Conservation (phyloP, 176 grass and related monocot species). For the Ensete ventricosum region DNA sequence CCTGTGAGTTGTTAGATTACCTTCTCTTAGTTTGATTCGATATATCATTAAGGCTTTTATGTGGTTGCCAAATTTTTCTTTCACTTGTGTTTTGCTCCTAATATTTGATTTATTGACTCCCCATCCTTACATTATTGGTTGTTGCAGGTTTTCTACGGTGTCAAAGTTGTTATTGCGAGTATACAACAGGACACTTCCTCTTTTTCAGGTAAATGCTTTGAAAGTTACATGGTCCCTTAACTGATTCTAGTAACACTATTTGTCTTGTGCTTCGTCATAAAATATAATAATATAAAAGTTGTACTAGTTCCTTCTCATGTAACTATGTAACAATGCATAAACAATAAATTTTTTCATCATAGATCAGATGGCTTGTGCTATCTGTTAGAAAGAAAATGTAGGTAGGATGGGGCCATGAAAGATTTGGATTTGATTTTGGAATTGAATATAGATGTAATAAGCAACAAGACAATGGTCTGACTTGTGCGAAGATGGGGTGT, state of each 20-base stretch:
- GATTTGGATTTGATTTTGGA: too few relatives aligned
- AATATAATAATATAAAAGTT: neutral
- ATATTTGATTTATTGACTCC: neutral
- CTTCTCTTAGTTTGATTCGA: neutral
- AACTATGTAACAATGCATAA: too few relatives aligned
- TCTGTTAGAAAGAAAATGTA: too few relatives aligned
- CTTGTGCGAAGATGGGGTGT: too few relatives aligned
- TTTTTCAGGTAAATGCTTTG: slow-evolving; percentile 31
- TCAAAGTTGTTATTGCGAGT: slow-evolving; percentile 40
- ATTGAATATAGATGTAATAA: too few relatives aligned
- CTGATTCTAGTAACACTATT: neutral
- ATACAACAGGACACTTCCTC: slow-evolving; percentile 31
- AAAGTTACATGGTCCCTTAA: neutral
- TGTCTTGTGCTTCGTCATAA: neutral
- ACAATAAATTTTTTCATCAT: too few relatives aligned
- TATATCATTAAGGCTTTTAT: neutral
- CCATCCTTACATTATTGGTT: slow-evolving; percentile 3
- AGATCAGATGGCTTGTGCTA: too few relatives aligned
- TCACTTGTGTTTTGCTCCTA: neutral
- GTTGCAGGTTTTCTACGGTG: slow-evolving; percentile 30
- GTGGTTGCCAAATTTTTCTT: neutral
- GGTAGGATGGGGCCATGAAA: too few relatives aligned
- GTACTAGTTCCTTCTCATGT: too few relatives aligned
- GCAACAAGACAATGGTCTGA: too few relatives aligned
- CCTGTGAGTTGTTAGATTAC: neutral